Percentiles rank a stretch among this genome's conserved stretches.
Conservation (phyloP, 164 flowering plant genomes). For the Aristolochia californica region DNA sequence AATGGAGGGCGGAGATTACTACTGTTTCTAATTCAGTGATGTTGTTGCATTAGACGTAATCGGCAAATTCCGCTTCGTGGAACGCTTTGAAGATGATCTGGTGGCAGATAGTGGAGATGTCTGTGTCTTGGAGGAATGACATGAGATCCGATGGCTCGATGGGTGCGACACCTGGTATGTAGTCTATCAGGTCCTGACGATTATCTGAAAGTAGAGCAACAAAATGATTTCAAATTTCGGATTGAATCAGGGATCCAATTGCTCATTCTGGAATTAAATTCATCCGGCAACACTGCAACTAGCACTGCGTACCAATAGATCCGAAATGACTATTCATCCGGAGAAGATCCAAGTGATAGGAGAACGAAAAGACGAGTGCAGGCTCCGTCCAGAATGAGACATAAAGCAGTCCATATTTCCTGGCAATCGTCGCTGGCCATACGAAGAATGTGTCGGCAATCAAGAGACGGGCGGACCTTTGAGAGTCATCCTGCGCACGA, state of each 20-base stretch:
- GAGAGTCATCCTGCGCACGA: conserved; percentile 20
- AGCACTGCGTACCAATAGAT: conserved; percentile 38
- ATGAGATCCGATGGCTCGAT: conserved; percentile 51
- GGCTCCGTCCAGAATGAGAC: conserved; percentile 90
- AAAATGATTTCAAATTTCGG: not conserved
- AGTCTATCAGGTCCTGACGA: conserved; percentile 47
- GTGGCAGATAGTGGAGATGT: conserved; percentile 39
- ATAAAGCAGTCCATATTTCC: conserved; percentile 38
- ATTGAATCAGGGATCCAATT: too few relatives aligned
- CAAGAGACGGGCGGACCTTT: conserved; percentile 22
- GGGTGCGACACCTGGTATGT: conserved; percentile 63
- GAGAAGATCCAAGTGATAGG: conserved; percentile 60
- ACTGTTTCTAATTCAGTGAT: conserved; percentile 52
- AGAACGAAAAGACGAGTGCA: conserved; percentile 55
- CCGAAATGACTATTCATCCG: conserved; percentile 52
- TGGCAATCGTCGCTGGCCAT: conserved; percentile 57
- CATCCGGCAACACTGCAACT: too few relatives aligned
- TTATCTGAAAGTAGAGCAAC: conserved; percentile 17
- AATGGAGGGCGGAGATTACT: conserved; percentile 43
- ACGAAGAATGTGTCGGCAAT: conserved; percentile 73
- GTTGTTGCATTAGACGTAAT: conserved; percentile 60
- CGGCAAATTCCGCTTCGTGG: conserved; percentile 40
- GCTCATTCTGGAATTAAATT: too few relatives aligned
- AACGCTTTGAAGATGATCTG: conserved; percentile 52
- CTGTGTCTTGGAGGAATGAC: conserved; percentile 56